Base-by-base conservation (phyloP, 305 asterid species). In the Fraxinus xanthoxyloides region DNA sequence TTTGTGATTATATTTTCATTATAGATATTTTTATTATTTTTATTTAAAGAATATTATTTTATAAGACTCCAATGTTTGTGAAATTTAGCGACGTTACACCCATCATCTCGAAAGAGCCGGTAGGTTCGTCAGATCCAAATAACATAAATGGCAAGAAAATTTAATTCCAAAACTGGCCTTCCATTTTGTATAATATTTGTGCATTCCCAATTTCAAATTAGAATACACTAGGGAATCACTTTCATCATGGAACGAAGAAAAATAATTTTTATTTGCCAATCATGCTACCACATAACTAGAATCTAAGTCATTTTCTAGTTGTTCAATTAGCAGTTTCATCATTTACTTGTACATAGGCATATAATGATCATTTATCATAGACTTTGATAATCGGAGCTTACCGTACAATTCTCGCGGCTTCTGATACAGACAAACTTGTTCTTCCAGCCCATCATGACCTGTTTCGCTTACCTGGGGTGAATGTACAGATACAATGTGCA, bases 291-390 rank as follows among this genome's bases (percentile, higher is more conserved):
- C 88, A 84, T 78, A 67, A 79, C 77, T 36, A 69, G 87, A 76
- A 78, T 87, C 97, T 40, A 87, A 89, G 86, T 87, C 95, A 54
- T 90, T 90, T 81, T 95, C 95, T 35, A 92, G 88, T 65, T 92
- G 92, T 85, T 82, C 85, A 85, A 95, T 92, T 90, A 93, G 85
- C 3, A 87, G 84, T 85, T 95, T 98, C 95, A 95, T 95, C 94
- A 91, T 90, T 87, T 92, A 92, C 92, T 90, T 93, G 85, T 92
- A 93, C 95, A 93, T 92, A 0, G 97, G 98, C 98, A 95, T 95
- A 75, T 89, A 90, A 92, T 93, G 98, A 83, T 93, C 97, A 77
- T 92, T 93, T 51, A 95, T 92, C 98, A 95, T 95, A 35, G 95
- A 93, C 90, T 80, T 89, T 2, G 98, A 95, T 72, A 95, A 59